Percentiles rank a stretch among this genome's conserved stretches.
Evolutionary conservation across 2,329 filamentous ascomycete genomes (phyloP).

Genomic region (Epichloe sibirici): DNA sequence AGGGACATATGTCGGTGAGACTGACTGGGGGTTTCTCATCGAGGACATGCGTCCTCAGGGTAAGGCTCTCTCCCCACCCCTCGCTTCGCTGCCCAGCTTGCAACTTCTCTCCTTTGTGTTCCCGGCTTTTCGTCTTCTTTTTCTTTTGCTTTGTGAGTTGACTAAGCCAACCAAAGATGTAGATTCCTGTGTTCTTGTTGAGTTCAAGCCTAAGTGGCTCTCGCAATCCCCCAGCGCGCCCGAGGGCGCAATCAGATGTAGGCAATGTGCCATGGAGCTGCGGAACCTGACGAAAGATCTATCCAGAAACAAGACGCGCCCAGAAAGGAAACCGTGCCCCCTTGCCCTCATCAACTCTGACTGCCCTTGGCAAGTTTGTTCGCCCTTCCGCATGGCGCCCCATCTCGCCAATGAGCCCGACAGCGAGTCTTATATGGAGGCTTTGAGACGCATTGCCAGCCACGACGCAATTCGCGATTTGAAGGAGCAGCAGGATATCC

Average conservation of each 20-base stretch:
- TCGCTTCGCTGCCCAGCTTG: not conserved
- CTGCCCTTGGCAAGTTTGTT: slow-evolving; percentile 30
- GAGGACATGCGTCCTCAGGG: slow-evolving; percentile 51
- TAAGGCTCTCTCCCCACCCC: slow-evolving; percentile 9
- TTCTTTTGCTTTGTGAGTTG: slow-evolving; percentile 1
- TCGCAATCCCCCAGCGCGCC: slow-evolving; percentile 61
- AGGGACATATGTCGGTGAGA: slow-evolving; percentile 37
- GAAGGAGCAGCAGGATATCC: slow-evolving; percentile 25
- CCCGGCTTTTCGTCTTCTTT: not conserved
- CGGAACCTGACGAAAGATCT: slow-evolving; percentile 22
- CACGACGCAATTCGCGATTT: slow-evolving; percentile 24
- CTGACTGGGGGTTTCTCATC: slow-evolving; percentile 56
- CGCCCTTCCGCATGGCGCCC: slow-evolving; percentile 28
- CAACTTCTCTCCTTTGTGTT: slow-evolving; percentile 4
- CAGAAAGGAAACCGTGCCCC: slow-evolving; percentile 45
- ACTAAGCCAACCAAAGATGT: slow-evolving; percentile 12
- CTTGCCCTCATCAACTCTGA: slow-evolving; percentile 47
- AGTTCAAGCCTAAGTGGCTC: slow-evolving; percentile 83
- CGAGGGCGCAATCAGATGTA: slow-evolving; percentile 47
- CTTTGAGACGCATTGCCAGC: slow-evolving; percentile 18
- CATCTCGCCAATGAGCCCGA: slow-evolving; percentile 16
- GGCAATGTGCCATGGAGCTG: slow-evolving; percentile 54
- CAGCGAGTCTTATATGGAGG: slow-evolving; percentile 16
- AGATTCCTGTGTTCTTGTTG: slow-evolving; percentile 35
- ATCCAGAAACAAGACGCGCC: slow-evolving; percentile 20